Conservation (phyloP, 805 yeast species). For the Ogataea philodendri region DNA sequence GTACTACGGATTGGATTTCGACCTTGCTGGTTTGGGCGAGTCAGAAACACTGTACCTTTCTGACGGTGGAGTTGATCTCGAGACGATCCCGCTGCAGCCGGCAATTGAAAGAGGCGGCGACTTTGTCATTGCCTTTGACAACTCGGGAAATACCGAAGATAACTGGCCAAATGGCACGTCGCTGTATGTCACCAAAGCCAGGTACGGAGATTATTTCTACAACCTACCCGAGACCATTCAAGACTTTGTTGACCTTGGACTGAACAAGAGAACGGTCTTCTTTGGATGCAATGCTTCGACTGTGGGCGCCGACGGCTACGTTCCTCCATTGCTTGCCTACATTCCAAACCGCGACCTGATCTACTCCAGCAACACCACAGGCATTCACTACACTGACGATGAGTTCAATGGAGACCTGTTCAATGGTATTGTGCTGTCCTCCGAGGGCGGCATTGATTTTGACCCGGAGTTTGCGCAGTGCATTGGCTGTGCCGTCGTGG, state of each 20-base stretch:
- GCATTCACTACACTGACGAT: no score
- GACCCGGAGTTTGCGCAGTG: slow-evolving; percentile 70
- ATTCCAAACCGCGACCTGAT: slow-evolving; percentile 66
- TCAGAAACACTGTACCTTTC: slow-evolving; percentile 21
- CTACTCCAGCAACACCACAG: slow-evolving; percentile 58
- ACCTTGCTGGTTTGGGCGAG: no score
- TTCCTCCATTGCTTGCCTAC: slow-evolving; percentile 71
- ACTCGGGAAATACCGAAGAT: slow-evolving; percentile 56
- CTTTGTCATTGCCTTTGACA: slow-evolving; percentile 60
- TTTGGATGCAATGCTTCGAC: slow-evolving; percentile 78
- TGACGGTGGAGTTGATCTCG: slow-evolving; percentile 40
- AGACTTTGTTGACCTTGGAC: slow-evolving; percentile 55
- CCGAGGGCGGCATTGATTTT: slow-evolving; percentile 56
- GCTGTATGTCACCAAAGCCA: slow-evolving; percentile 47
- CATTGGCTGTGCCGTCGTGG: slow-evolving; percentile 76
- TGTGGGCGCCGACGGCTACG: no score
- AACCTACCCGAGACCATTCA: slow-evolving; percentile 59
- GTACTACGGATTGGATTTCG: slow-evolving; percentile 37
- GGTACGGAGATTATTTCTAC: slow-evolving; percentile 60
- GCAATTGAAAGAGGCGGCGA: slow-evolving; percentile 58
- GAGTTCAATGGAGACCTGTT: no score
- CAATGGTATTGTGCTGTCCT: slow-evolving; percentile 72
- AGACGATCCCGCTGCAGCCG: slow-evolving; percentile 64
- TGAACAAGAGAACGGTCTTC: slow-evolving; percentile 65
- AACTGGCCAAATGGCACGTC: slow-evolving; percentile 67